Base-by-base conservation (phyloP, 192 early-diverging fungal species). In the Backusella tarrabulga region DNA sequence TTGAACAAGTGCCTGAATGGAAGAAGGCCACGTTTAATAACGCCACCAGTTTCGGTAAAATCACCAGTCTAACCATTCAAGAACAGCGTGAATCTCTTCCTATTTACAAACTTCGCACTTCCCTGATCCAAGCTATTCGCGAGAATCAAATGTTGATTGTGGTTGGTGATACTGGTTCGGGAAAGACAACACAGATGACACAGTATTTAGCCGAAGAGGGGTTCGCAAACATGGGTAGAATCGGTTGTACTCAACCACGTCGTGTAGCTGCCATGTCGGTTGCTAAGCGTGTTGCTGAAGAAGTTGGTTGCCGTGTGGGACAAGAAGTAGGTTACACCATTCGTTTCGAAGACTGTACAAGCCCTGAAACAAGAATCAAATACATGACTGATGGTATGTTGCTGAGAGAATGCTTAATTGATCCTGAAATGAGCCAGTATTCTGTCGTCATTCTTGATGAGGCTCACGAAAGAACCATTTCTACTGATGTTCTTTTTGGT, bases 331-430 rank as follows among this genome's bases (percentile, higher is more conserved):
- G 98, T 14, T 99, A 99, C 76, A 93, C 97, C 12, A 98, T 99
- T 77, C 95, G 98, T 70, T 99, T 99, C 73, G 98, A 99, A 82
- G 98, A 99, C 82, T 97, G 96, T 84, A 98, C 96, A 6, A 91
- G 91, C 40, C 91, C 92, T 5, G 88, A 90, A 63, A 99, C 98
- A 6, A 86, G 83, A 74, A 94, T 99, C 77, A 99, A 98, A 84
- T 98, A 98, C 85, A 98, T 99, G 98, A 99, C 98, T 17, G 98
- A 98, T 77, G 98, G 98, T 85, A 95, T 98, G 92, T 79, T 99
- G 23, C 84, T 98, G 68, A 89, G 97, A 78, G 98, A 99, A 78
- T 93, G 94, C 75, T 87, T 99, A 67, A 90, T 96, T 0, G 95
- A 97, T 75, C 87, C 93, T 1, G 87, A 89, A 36, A 86, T 99